Evolutionary conservation across 371 early-diverging fungal genomes (phyloP), one percentile per base, ranked within the genome.

Genomic region (Zopfochytrium polystomum): DNA sequence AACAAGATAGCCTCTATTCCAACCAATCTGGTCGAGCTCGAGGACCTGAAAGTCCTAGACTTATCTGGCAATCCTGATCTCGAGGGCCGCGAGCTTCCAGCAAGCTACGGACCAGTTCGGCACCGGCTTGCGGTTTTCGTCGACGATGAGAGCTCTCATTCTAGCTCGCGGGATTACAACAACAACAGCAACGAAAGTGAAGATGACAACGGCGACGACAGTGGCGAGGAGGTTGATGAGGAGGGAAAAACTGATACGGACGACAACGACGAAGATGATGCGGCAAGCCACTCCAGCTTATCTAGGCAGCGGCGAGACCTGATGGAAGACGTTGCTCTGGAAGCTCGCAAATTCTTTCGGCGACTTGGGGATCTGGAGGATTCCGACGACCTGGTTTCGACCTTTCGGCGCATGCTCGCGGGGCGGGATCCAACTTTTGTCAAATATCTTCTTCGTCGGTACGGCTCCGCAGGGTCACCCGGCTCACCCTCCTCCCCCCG

Each of bases 11-110:
- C 67, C 35, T 34, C 48, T 23, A 57, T 74, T 9, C 72, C 71
- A 0, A 25, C 53, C 18, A 52, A 25, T 34, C 52, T 75, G n/a
- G 57, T 65, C 26, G 70, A 71, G 4, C 52, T 75, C 29, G 46
- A 31, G 7, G 66, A 69, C 27, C 63, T 75, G 11, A 61, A 66
- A 20, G 44, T 75, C 50, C 65, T 75, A 32, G 75, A 75, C 53
- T 49, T 75, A 15, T 62, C 65, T 25, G 55, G 59, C 26, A 75
- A 75, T 58, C 34, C 46, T 31, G 69, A 51, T 18, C 52, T 69
- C 20, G 29, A 45, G 1, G 67, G 67, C 5, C 15, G n/a, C 27
- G 13, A 35, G 13, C 29, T 71, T 2, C 70, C 70, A 0, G 15
- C 75, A 6, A 38, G 68, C 11, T 62, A 65, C 35, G 62, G 66